Percentiles rank a stretch among this genome's conserved stretches.
Conservation (phyloP, 208 protist species). For the Spongospora subterranea region DNA sequence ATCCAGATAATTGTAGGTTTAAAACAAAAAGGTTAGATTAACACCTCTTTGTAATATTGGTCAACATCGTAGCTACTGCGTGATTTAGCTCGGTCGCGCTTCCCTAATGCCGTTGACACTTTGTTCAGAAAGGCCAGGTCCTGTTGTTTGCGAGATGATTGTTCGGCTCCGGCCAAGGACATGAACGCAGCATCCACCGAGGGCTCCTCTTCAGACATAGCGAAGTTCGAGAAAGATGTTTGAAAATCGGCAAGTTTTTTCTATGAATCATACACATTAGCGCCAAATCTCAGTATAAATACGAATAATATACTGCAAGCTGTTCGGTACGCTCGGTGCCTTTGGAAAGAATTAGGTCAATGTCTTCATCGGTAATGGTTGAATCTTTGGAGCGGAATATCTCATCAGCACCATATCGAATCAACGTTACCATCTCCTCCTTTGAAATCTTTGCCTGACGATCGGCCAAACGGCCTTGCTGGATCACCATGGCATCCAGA, state of each 20-base stretch:
- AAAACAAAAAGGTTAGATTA: no score
- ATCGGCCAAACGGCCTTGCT: slow-evolving; percentile 84
- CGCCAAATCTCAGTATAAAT: neutral
- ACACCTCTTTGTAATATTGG: slow-evolving; percentile 52
- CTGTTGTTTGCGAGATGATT: neutral
- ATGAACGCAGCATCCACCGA: neutral
- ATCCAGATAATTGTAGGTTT: no score
- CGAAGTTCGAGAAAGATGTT: neutral
- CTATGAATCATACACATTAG: neutral
- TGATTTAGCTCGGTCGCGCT: slow-evolving; percentile 56
- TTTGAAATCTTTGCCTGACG: slow-evolving; percentile 73
- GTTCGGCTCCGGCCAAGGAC: neutral
- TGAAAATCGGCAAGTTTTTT: neutral
- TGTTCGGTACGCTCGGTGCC: slow-evolving; percentile 84
- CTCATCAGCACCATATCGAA: slow-evolving; percentile 95
- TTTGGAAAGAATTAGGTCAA: slow-evolving; percentile 90
- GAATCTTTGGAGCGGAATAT: slow-evolving; percentile 82
- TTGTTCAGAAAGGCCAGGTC: slow-evolving; percentile 54
- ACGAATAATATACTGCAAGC: slow-evolving; percentile 71
- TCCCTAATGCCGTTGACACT: slow-evolving; percentile 55
- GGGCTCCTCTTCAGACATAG: neutral
- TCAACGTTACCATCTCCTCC: slow-evolving; percentile 94
- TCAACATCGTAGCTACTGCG: slow-evolving; percentile 45
- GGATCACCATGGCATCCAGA: slow-evolving; percentile 95
- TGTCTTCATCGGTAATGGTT: slow-evolving; percentile 88